Base-by-base conservation (phyloP, 768 basidiomycete species). In the Ramaria sp. region DNA sequence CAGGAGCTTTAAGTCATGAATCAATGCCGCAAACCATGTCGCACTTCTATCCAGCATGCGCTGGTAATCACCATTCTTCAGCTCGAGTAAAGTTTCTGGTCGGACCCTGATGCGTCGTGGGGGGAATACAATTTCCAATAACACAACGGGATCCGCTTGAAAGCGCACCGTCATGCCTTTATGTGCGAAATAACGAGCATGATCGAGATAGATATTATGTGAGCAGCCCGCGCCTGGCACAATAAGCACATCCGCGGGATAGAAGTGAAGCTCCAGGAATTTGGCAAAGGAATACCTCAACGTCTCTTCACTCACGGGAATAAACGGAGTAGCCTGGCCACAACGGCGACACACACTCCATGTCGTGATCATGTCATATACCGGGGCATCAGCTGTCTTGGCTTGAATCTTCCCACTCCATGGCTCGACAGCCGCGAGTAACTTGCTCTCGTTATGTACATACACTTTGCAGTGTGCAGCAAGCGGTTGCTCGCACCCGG, bases 201-300 rank as follows among this genome's bases (percentile, higher is more conserved):
- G 94, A 61, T 94, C 83, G 57, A 85, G 81, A 63, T 92, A 95
- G 56, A 93, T 88, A 64, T 98, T 96, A 68, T 99, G 96, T 54
- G 85, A 78, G 64, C 96, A 98, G 3, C 84, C 85, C 30, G 91
- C 89, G 8, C 88, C 90, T 61, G 82, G 85, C n/a, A 90, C 81
- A 47, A 90, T 73, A 61, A 82, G 77, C 62, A 93, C 82, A 58
- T 89, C 82, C 32, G 90, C 81, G 28, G 92, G 93, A 68, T 98
- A 96, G 67, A 97, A 97, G 64, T 92, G 88, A 25, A 95, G 79
- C 64, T 99, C 95, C 27, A 99, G 77, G 66, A 95, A 98, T 62
- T 96, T 94, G 34, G 87, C 90, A 65, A 97, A 95, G 4, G 94
- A 97, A 65, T 95, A 92, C 54, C 85, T 74, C 62, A 90, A 87